Conservation (phyloP, 1,284 basidiomycete genomes). For the Pseudozyma flocculosa region DNA sequence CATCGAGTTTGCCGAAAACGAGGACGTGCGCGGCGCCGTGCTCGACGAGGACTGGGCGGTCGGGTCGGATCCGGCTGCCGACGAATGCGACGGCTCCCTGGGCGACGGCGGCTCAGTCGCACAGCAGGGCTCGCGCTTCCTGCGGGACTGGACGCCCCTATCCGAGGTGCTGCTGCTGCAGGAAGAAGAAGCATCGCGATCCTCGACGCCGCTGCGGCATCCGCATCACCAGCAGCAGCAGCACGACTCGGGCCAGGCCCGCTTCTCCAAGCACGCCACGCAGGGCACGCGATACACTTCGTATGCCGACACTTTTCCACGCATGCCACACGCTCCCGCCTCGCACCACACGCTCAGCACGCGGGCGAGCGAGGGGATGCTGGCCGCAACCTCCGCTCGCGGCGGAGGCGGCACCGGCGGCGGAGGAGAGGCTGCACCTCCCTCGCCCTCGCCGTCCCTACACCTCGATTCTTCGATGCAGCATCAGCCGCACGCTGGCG, state of each 20-base stretch:
- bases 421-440: not conserved
- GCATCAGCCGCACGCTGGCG: too few species aligned
- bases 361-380: not conserved
- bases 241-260: not conserved
- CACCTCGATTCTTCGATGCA: too few species aligned
- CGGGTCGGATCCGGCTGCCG: conserved; percentile 11
- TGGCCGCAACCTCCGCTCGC: not conserved
- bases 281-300: not conserved
- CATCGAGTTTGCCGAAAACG: conserved; percentile 51
- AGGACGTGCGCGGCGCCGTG: conserved; percentile 46
- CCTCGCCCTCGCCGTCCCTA: not conserved
- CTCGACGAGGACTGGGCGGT: conserved; percentile 49
- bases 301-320: not conserved
- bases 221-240: not conserved
- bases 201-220: too few species aligned
- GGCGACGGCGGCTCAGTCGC: too few species aligned
- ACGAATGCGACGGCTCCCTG: not conserved
- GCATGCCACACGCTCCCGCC: not conserved
- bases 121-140: conserved; percentile 1
- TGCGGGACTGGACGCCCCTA: conserved; percentile 23
- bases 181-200: not conserved
- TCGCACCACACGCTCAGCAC: not conserved
- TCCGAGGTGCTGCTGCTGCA: conserved; percentile 15
- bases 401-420: not conserved
- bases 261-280: not conserved